Conservation (phyloP, 169 alveolate genomes). For the Gregarina niphandrodes region DNA sequence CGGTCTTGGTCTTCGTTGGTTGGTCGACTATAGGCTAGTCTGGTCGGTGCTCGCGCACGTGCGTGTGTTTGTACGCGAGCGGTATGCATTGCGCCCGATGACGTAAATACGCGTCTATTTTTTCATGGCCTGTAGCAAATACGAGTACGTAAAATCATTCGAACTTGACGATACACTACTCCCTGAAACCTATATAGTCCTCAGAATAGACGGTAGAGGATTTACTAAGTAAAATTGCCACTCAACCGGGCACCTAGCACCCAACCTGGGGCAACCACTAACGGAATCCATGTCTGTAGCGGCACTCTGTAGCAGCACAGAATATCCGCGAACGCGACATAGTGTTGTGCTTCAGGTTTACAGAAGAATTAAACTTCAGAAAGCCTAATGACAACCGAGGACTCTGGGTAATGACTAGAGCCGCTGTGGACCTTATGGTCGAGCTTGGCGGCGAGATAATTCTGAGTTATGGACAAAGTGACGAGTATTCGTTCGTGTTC, state of each 20-base stretch:
- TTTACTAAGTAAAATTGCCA: constrained; percentile 37
- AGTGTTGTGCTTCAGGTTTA: constrained; percentile 27
- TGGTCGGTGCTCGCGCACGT: no score
- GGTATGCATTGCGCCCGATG: no score
- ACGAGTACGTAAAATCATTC: constrained; percentile 67
- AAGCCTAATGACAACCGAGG: constrained; percentile 79
- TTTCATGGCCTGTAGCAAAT: constrained; percentile 9
- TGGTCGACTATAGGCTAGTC: no score
- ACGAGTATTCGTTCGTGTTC: constrained; percentile 46
- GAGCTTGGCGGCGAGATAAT: constrained; percentile 60
- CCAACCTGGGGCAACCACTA: no score
- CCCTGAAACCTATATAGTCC: constrained; percentile 60
- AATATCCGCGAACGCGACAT: no score
- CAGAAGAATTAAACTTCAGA: constrained; percentile 50
- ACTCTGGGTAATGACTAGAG: constrained; percentile 52
- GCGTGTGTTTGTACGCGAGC: no score
- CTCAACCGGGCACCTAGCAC: no score
- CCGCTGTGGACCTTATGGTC: constrained; percentile 70
- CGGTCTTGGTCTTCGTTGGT: no score
- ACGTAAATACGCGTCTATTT: no score
- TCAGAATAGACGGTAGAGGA: constrained; percentile 77
- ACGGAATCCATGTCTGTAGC: no score
- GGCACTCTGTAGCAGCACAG: no score
- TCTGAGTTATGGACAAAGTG: constrained; percentile 76
- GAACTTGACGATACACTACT: constrained; percentile 50